These are phyloP conservation scores for Fusarium nurragi DNA, from an alignment of 2,329 filamentous ascomycete species.

Conservation along the genomic window DNA sequence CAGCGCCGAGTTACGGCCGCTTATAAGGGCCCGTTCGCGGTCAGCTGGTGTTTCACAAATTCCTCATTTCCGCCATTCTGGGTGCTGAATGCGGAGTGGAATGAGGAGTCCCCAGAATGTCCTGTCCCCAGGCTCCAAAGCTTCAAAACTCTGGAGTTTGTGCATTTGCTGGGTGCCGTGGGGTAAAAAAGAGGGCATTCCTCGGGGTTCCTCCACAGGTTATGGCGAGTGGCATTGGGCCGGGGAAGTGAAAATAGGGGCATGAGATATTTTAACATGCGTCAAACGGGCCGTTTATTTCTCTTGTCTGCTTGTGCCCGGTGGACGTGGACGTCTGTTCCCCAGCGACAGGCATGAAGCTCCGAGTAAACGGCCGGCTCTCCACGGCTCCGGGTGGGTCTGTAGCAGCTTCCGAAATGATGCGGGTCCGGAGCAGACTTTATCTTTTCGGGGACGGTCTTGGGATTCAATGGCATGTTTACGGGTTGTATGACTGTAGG, in stretches of 20 bases:
- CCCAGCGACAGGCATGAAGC: slow-evolving; percentile 40
- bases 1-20: slow-evolving; percentile 35
- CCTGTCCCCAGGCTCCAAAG: slow-evolving; percentile 9
- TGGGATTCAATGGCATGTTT: background rate
- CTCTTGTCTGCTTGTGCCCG: background rate
- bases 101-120: slow-evolving; percentile 33
- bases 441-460: background rate
- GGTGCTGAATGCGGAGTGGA: slow-evolving; percentile 12
- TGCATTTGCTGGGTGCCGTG: slow-evolving; percentile 11
- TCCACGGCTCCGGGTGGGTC: slow-evolving; percentile 37
- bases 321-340: slow-evolving; percentile 25
- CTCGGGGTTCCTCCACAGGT: slow-evolving; percentile 5
- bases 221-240: slow-evolving; percentile 6
- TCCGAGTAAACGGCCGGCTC: slow-evolving; percentile 42
- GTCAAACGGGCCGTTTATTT: slow-evolving; percentile 36
- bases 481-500: slow-evolving; percentile 5
- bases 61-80: slow-evolving; percentile 23
- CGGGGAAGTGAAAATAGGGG: slow-evolving; percentile 27
- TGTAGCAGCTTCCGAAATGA: slow-evolving; percentile 25
- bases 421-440: slow-evolving; percentile 26
- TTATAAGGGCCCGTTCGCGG: slow-evolving; percentile 23
- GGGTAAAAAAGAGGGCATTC: slow-evolving; percentile 1
- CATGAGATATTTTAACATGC: slow-evolving; percentile 25
- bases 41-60: slow-evolving; percentile 31
- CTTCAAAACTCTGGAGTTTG: slow-evolving; percentile 20